A percentile compares a stretch with the other conserved stretches of the same genome.
Conservation (phyloP, 306 rosid species). For the Vicia sativa region DNA sequence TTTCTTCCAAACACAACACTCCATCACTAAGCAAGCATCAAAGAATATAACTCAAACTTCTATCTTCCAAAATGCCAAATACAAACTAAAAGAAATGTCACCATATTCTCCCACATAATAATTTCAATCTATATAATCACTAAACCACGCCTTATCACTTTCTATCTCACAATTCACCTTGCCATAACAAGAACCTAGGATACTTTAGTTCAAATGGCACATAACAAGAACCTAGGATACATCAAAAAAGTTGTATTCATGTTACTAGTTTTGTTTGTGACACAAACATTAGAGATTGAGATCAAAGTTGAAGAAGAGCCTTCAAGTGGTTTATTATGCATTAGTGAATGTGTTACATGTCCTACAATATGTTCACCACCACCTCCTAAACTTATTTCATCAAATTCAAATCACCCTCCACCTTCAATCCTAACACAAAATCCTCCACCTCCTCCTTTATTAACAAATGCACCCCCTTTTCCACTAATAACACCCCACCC, state of each 20-base stretch:
- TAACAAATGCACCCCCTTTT: conserved; percentile 31
- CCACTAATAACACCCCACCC: conserved; percentile 40
- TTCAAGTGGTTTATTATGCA: conserved; percentile 51
- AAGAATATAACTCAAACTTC: conserved; percentile 39
- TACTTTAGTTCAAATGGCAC: not conserved
- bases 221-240: conserved; percentile 15
- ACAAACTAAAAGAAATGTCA: conserved; percentile 25
- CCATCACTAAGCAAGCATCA: conserved; percentile 55
- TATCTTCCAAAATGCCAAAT: conserved; percentile 43
- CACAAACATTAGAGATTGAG: conserved; percentile 32
- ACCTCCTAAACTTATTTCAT: conserved; percentile 48
- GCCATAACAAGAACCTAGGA: conserved; percentile 17
- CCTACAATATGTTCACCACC: conserved; percentile 78
- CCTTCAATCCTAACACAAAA: conserved; percentile 27
- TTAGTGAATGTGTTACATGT: conserved; percentile 76
- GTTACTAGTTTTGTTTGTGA: conserved; percentile 41
- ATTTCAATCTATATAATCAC: conserved; percentile 35
- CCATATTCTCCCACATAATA: conserved; percentile 9
- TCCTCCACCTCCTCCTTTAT: conserved; percentile 35
- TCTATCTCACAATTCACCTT: not conserved
- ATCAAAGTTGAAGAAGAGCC: conserved; percentile 45
- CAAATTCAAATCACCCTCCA: conserved; percentile 39
- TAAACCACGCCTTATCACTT: conserved; percentile 21
- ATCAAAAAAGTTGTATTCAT: conserved; percentile 39
- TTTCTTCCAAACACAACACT: conserved; percentile 41